phyloP scores from a whole-genome alignment of 2,329 filamentous ascomycete genomes.

The Rhynchosporium secalis region DNA sequence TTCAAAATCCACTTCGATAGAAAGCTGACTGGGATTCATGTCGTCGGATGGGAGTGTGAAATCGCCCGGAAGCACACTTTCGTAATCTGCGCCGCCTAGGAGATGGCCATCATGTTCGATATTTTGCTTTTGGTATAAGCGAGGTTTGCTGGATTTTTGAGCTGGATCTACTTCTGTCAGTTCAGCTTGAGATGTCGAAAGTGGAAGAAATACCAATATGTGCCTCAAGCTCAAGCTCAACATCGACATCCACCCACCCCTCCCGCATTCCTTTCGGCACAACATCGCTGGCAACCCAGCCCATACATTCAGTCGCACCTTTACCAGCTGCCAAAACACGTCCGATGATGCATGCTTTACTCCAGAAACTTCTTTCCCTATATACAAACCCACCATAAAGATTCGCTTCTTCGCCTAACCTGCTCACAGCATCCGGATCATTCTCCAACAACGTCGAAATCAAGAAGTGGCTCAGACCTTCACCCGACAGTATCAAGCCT shows the following conservation, averaged over 20 bases:
- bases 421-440: slow-evolving; percentile 58
- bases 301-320: slow-evolving; percentile 65
- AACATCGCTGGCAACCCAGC: slow-evolving; percentile 65
- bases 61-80: slow-evolving; percentile 58
- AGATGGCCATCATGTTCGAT: slow-evolving; percentile 62
- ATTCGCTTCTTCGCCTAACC: slow-evolving; percentile 60
- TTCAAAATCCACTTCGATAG: slow-evolving; percentile 51
- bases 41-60: slow-evolving; percentile 63
- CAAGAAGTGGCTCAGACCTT: slow-evolving; percentile 61
- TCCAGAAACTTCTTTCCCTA: slow-evolving; percentile 66
- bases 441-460: slow-evolving; percentile 67
- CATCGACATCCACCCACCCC: slow-evolving; percentile 61
- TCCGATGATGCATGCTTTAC: slow-evolving; percentile 64
- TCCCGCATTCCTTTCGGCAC: slow-evolving; percentile 52
- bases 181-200: not conserved
- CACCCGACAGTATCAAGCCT: slow-evolving; percentile 64
- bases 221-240: slow-evolving; percentile 52
- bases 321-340: slow-evolving; percentile 63
- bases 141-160: slow-evolving; percentile 53
- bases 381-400: slow-evolving; percentile 66
- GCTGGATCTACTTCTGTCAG: slow-evolving; percentile 47
- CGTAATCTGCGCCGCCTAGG: slow-evolving; percentile 56
- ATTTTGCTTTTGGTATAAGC: slow-evolving; percentile 60
- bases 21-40: slow-evolving; percentile 43
- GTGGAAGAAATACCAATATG: slow-evolving; percentile 21